Base-by-base conservation (phyloP, 768 basidiomycete genomes). In the Suillus subaureus region DNA sequence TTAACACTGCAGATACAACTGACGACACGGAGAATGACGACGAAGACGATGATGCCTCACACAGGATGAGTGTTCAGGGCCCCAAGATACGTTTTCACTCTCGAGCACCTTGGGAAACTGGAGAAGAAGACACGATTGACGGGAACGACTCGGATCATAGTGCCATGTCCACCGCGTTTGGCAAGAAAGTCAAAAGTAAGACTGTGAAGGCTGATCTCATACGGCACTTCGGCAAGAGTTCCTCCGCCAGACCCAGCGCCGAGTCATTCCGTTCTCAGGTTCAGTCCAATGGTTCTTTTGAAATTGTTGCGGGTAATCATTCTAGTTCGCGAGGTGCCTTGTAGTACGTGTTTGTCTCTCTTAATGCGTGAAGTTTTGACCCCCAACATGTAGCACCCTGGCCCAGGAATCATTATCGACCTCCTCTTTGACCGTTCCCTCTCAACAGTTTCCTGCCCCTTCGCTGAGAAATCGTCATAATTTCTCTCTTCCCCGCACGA, bases 1-100 rank as follows among this genome's bases (percentile, higher is more conserved):
- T 75, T 42, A 75, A 80, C 57, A 72, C 77, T 8, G 70, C 73
- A 54, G 70, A 69, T 33, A 57, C 74, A 52, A 78, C 75, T 56
- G 78, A 83, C 56, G 79, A 80, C 28, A 74, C 73, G 23, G 73
- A 73, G 28, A 31, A 65, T 2, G 77, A 79, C 56, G 80, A 79
- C 49, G 80, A 80, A 54, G 80, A 79, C 51, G 80, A 84, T 43
- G 81, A 81, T 11, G 70, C 79, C 43, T 77, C 82, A 2, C 75
- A 82, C 65, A 83, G 88, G 62, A 85, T 93, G 76, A 92, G 90
- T 70, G 78, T 89, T 57, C 85, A 90, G 40, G 93, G 93, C n/a
- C 92, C 92, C 37, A 92, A 87, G 76, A 91, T 93, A 84, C 87
- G 88, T 61, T 87, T 92, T 72, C 90, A 92, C 75, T 91, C 90